phyloP scores from a whole-genome alignment of 306 rosid genomes.

The Castanea sativa region DNA sequence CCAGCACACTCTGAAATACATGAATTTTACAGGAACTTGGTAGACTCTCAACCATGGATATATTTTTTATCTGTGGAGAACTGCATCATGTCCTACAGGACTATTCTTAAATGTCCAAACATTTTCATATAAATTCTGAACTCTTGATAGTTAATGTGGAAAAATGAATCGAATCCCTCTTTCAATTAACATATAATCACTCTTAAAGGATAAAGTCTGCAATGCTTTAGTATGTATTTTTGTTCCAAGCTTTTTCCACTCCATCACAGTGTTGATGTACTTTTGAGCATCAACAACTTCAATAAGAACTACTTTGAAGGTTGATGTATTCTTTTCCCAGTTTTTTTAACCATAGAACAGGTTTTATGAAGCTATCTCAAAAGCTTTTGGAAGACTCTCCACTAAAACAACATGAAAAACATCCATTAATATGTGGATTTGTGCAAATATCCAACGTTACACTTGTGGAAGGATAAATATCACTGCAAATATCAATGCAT shows the following conservation, averaged over 20 bases:
- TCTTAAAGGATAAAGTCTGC: neutral
- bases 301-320: neutral
- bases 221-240: neutral
- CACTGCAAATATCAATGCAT: conserved; percentile 24
- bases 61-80: neutral
- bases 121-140: neutral
- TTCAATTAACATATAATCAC: neutral
- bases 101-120: neutral
- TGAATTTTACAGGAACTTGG: neutral
- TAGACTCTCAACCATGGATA: neutral
- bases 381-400: conserved; percentile 30
- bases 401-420: conserved; percentile 11
- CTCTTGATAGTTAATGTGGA: neutral
- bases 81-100: neutral
- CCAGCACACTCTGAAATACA: neutral
- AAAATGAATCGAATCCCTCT: conserved; percentile 4
- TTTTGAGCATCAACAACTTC: neutral
- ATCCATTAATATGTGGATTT: conserved; percentile 32
- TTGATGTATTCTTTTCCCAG: conserved; percentile 17
- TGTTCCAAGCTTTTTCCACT: neutral
- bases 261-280: neutral
- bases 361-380: conserved; percentile 27
- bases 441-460: conserved; percentile 35
- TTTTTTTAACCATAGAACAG: conserved; percentile 14
- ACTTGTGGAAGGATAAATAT: conserved; percentile 33